phyloP scores from a whole-genome alignment of 257 asterid genomes.

The Solanum microdontum region DNA sequence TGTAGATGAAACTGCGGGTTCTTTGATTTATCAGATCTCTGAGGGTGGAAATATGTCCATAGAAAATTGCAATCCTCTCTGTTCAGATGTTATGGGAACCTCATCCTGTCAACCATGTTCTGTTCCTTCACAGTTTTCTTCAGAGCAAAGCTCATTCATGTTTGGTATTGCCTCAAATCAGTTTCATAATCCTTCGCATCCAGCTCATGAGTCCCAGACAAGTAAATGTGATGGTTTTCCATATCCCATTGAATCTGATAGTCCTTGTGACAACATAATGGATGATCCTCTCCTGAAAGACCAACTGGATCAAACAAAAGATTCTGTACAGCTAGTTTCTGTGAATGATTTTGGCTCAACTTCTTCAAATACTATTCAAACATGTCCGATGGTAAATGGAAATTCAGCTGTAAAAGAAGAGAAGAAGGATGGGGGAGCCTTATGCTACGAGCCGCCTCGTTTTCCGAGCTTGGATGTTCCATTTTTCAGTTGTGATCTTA shows the following conservation, averaged over 20 bases:
- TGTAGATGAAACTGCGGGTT: conserved; percentile 25
- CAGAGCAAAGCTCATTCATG: conserved; percentile 24
- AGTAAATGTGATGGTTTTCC: conserved; percentile 22
- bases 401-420: conserved; percentile 18
- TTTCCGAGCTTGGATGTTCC: conserved; percentile 88
- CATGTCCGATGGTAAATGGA: conserved; percentile 23
- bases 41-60: conserved; percentile 28
- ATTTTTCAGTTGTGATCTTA: conserved; percentile 82
- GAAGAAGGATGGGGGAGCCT: conserved; percentile 45
- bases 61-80: conserved; percentile 25
- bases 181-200: conserved; percentile 23
- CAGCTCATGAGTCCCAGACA: conserved; percentile 27
- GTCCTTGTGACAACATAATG: conserved; percentile 17
- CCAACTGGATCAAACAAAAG: conserved; percentile 24
- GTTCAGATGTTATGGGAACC: conserved; percentile 30
- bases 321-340: conserved; percentile 32
- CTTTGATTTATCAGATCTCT: conserved; percentile 35
- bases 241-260: conserved; percentile 23
- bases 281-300: conserved; percentile 2
- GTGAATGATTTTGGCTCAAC: conserved; percentile 41
- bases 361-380: conserved; percentile 26
- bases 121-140: conserved; percentile 22
- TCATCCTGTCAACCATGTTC: conserved; percentile 29
- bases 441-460: conserved; percentile 90
- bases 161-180: conserved; percentile 30